Evolutionary conservation across 805 yeast genomes (phyloP).

Genomic region (Ogataea parapolymorpha): DNA sequence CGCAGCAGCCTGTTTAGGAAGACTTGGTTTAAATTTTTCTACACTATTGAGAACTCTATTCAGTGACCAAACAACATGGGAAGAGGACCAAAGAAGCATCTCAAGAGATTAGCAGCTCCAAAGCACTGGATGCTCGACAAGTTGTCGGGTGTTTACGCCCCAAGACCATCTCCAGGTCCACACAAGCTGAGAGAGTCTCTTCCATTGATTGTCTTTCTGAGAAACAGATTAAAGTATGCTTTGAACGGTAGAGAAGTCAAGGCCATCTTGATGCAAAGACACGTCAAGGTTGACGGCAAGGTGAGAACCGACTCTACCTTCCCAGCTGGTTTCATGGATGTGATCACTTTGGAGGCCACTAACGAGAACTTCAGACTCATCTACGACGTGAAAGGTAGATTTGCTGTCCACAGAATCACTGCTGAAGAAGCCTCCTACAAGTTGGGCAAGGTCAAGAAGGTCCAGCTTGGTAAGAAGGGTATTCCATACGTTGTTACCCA

Average conservation of each 20-base stretch:
- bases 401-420: slow-evolving; percentile 98
- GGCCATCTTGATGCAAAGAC: slow-evolving; percentile 97
- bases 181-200: slow-evolving; percentile 98
- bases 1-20: slow-evolving; percentile 12
- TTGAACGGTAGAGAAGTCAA: slow-evolving; percentile 98
- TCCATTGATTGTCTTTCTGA: slow-evolving; percentile 93
- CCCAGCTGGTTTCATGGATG: slow-evolving; percentile 99
- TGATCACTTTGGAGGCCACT: slow-evolving; percentile 94
- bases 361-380: slow-evolving; percentile 99
- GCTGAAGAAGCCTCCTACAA: slow-evolving; percentile 98
- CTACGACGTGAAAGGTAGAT: slow-evolving; percentile 98
- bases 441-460: slow-evolving; percentile 97
- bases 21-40: slow-evolving; percentile 9
- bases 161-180: slow-evolving; percentile 99
- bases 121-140: slow-evolving; percentile 99
- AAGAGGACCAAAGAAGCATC: slow-evolving; percentile 95
- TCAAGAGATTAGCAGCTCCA: slow-evolving; percentile 99
- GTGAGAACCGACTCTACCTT: slow-evolving; percentile 97
- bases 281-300: slow-evolving; percentile 97
- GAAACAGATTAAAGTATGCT: slow-evolving; percentile 99
- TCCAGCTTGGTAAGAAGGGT: slow-evolving; percentile 97
- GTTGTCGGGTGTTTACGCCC: slow-evolving; percentile 98
- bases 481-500: slow-evolving; percentile 98
- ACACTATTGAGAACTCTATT: slow-evolving; percentile 12
- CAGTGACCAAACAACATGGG: slow-evolving; percentile 49